A percentile compares a stretch with the other conserved stretches of the same genome.
These are phyloP conservation scores for Taphrina flavorubra DNA, from an alignment of 1,139 yeast genomes.

Conservation along the genomic window DNA sequence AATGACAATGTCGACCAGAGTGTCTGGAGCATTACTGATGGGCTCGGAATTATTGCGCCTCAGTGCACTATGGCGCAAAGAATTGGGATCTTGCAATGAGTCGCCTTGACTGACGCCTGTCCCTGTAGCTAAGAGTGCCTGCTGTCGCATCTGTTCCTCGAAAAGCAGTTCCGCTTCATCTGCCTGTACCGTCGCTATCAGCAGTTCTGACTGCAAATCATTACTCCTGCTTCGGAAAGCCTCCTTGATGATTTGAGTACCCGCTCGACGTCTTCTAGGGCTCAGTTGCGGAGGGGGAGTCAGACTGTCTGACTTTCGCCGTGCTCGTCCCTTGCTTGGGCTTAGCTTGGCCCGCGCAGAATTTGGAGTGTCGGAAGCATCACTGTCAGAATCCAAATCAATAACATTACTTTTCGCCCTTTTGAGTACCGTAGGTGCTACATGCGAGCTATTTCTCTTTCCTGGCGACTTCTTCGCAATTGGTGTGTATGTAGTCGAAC, in stretches of 20 bases:
- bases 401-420: not conserved
- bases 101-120: not conserved
- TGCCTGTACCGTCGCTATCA: not conserved
- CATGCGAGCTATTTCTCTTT: not conserved
- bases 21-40: not conserved
- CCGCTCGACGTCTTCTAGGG: constrained; percentile 13
- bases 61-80: constrained; percentile 57
- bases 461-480: not conserved
- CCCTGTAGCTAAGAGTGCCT: not conserved
- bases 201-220: not conserved
- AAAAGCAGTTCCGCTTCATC: constrained; percentile 9
- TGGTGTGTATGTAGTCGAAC: not conserved
- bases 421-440: not conserved
- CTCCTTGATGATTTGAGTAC: constrained; percentile 16
- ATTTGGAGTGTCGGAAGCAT: not conserved
- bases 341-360: not conserved
- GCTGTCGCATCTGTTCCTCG: constrained; percentile 15
- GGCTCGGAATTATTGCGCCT: constrained; percentile 57
- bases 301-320: constrained; percentile 26
- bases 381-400: constrained; percentile 7
- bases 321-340: constrained; percentile 1
- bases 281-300: constrained; percentile 37
- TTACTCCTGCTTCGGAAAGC: constrained; percentile 5
- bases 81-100: not conserved
- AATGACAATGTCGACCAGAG: constrained; percentile 24